Evolutionary conservation across 2,329 filamentous ascomycete genomes (phyloP).

Genomic region (Xylariales sp.): DNA sequence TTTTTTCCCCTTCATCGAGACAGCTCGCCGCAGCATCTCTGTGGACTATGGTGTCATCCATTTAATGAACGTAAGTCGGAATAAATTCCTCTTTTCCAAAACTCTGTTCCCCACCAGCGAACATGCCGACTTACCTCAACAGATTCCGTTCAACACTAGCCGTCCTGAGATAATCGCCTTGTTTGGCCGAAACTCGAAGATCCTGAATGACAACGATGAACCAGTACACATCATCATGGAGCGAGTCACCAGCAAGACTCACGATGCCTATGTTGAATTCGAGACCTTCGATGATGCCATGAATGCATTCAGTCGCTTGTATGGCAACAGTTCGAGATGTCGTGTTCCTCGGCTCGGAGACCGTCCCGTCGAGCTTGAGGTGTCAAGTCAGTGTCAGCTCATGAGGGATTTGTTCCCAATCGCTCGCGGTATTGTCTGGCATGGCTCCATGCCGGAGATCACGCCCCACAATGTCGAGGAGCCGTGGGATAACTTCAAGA

Average conservation of each 20-base stretch:
- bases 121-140: not conserved
- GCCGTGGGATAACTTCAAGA: slow-evolving; percentile 51
- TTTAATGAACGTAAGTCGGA: slow-evolving; percentile 43
- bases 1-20: slow-evolving; percentile 45
- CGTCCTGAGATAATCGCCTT: slow-evolving; percentile 39
- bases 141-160: slow-evolving; percentile 39
- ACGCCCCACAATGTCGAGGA: slow-evolving; percentile 27
- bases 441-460: slow-evolving; percentile 39
- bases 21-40: slow-evolving; percentile 21
- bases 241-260: slow-evolving; percentile 39
- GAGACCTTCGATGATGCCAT: slow-evolving; percentile 45
- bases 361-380: slow-evolving; percentile 51
- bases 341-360: slow-evolving; percentile 49
- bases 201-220: slow-evolving; percentile 35
- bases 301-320: slow-evolving; percentile 45
- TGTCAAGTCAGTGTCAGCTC: slow-evolving; percentile 51
- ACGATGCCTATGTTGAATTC: slow-evolving; percentile 42
- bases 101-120: not conserved
- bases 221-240: slow-evolving; percentile 46
- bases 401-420: slow-evolving; percentile 61
- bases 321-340: slow-evolving; percentile 16
- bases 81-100: not conserved
- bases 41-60: slow-evolving; percentile 40
- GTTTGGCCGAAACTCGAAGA: slow-evolving; percentile 35
- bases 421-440: slow-evolving; percentile 52